Evolutionary conservation across 2,329 filamentous ascomycete genomes (phyloP).

Genomic region (Metarhizium rileyi): DNA sequence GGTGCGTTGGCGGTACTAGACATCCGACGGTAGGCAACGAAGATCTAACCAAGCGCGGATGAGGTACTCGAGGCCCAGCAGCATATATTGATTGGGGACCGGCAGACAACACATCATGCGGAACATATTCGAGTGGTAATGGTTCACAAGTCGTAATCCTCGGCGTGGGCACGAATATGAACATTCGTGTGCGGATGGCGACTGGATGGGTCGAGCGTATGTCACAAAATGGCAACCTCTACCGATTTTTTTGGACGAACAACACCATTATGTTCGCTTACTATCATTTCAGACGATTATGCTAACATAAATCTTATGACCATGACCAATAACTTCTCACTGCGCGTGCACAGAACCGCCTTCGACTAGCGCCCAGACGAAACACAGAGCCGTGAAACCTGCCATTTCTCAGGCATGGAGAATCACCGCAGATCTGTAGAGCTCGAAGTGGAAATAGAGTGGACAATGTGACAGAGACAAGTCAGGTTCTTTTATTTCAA

Average conservation of each 20-base stretch:
- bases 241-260: conserved; percentile 40
- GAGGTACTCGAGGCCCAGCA: conserved; percentile 28
- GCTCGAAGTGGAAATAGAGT: too few species aligned
- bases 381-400: too few species aligned
- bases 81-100: background rate
- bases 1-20: conserved; percentile 47
- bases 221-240: conserved; percentile 47
- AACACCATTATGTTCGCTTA: conserved; percentile 18
- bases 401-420: too few species aligned
- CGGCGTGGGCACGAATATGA: conserved; percentile 39
- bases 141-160: background rate
- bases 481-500: background rate
- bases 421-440: too few species aligned
- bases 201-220: conserved; percentile 48
- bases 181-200: conserved; percentile 41
- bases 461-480: too few species aligned
- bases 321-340: conserved; percentile 10
- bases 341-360: too few species aligned
- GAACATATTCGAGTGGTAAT: background rate
- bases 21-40: conserved; percentile 52
- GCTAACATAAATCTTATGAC: conserved; percentile 42
- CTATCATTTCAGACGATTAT: background rate
- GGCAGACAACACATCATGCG: background rate
- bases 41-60: conserved; percentile 46
- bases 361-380: too few species aligned